phyloP scores from a whole-genome alignment of 345 rosid genomes.

The Acer campestre region DNA sequence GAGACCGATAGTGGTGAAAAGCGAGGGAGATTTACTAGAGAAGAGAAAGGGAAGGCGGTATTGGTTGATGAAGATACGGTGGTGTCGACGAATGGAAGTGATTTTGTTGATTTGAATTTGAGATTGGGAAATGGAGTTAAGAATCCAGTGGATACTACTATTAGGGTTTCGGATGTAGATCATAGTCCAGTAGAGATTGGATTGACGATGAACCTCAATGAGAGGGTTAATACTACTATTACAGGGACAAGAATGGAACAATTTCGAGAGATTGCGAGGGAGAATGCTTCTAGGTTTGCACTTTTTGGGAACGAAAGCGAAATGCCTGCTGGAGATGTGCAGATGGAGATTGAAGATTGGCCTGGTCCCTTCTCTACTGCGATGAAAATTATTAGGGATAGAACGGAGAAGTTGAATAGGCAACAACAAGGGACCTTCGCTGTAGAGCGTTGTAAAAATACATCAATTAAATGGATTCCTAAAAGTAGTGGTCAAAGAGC shows the following conservation, averaged over 20 bases:
- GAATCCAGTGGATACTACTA: constrained; percentile 14
- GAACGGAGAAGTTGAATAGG: constrained; percentile 38
- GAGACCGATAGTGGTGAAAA: constrained; percentile 10
- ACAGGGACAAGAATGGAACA: constrained; percentile 35
- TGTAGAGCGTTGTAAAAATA: constrained; percentile 27
- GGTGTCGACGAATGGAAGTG: background rate
- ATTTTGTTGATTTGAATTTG: constrained; percentile 9
- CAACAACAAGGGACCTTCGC: constrained; percentile 10
- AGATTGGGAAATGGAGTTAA: constrained; percentile 25
- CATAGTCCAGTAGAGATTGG: constrained; percentile 18
- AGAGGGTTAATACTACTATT: constrained; percentile 11
- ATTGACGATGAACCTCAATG: constrained; percentile 9
- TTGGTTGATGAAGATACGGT: constrained; percentile 24
- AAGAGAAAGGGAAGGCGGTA: constrained; percentile 62
- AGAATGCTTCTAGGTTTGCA: constrained; percentile 75
- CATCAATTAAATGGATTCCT: constrained; percentile 65
- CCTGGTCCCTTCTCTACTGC: constrained; percentile 99
- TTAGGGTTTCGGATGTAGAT: constrained; percentile 11
- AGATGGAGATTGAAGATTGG: constrained; percentile 68
- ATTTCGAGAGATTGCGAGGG: constrained; percentile 61
- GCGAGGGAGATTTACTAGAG: constrained; percentile 38
- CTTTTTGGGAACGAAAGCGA: constrained; percentile 43
- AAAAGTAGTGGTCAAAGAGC: constrained; percentile 27
- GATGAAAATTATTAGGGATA: constrained; percentile 81
- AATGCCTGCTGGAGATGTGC: constrained; percentile 32